Evolutionary conservation across 805 yeast species (phyloP).

Genomic region (Dipodascopsis uninucleata): DNA sequence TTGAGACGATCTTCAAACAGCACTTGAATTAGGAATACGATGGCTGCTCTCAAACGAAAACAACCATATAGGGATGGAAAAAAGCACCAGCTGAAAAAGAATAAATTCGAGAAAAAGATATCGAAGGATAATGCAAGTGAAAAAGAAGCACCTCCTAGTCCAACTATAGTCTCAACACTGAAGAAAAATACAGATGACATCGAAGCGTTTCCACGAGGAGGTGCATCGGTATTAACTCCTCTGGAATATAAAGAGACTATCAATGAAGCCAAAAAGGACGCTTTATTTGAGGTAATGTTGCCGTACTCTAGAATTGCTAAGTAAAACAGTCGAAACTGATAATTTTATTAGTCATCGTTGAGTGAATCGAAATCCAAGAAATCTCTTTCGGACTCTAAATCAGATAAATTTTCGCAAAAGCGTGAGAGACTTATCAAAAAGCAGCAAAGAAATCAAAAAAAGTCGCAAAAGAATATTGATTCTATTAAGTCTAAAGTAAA

Average conservation of each 20-base stretch:
- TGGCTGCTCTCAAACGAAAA: too few species aligned
- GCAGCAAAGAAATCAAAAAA: conserved; percentile 14
- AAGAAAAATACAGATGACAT: conserved; percentile 40
- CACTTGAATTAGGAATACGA: too few species aligned
- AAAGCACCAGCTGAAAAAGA: too few species aligned
- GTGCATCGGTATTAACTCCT: conserved; percentile 70
- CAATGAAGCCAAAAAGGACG: conserved; percentile 87
- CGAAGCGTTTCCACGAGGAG: conserved; percentile 91
- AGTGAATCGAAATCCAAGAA: conserved; percentile 18
- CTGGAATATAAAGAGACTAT: conserved; percentile 89
- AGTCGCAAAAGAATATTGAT: conserved; percentile 3
- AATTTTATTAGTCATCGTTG: conserved; percentile 6
- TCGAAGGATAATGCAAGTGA: too few species aligned
- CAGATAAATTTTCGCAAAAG: conserved; percentile 7
- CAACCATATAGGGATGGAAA: too few species aligned
- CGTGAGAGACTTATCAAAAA: conserved; percentile 18
- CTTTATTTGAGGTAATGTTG: conserved; percentile 50
- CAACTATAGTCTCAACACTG: too few species aligned
- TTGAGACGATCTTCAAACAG: too few species aligned
- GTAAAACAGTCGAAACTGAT: not conserved
- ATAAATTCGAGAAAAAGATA: too few species aligned
- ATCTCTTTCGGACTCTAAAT: conserved; percentile 1
- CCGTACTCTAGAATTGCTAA: not conserved
- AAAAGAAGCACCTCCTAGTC: too few species aligned
- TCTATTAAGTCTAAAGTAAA: conserved; percentile 14